Percentiles rank a stretch among this genome's conserved stretches.
phyloP scores from a whole-genome alignment of 1,139 yeast species.

The Taphrina deformans region DNA sequence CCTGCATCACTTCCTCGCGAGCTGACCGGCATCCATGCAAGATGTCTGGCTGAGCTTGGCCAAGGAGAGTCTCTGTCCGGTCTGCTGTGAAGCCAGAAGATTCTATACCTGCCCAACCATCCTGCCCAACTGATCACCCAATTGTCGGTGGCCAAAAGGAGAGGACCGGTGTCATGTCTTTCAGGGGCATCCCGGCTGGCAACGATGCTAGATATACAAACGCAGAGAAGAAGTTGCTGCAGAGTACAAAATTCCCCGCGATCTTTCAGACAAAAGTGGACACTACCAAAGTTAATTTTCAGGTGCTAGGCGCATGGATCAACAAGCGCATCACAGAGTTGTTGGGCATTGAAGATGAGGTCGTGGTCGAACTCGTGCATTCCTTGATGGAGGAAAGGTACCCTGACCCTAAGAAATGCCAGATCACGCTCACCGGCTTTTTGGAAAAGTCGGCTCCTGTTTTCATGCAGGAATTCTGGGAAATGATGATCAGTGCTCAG shows the following conservation, averaged over 20 bases:
- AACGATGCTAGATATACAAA: conserved; percentile 31
- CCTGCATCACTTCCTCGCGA: too few relatives aligned
- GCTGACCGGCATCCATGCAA: too few relatives aligned
- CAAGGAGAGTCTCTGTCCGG: too few relatives aligned
- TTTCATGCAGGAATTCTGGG: conserved; percentile 42
- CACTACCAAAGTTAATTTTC: conserved; percentile 37
- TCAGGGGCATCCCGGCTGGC: conserved; percentile 28
- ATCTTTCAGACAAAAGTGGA: conserved; percentile 34
- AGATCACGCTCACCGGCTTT: conserved; percentile 41
- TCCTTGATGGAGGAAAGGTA: conserved; percentile 35
- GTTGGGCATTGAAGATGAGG: conserved; percentile 38
- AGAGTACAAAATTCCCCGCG: conserved; percentile 26
- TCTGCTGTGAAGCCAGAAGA: too few relatives aligned
- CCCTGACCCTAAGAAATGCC: conserved; percentile 39
- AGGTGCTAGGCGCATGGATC: conserved; percentile 39
- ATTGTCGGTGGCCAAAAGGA: too few relatives aligned
- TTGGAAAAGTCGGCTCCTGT: conserved; percentile 39
- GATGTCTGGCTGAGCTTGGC: too few relatives aligned
- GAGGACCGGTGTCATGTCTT: too few relatives aligned
- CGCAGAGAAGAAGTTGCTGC: conserved; percentile 28
- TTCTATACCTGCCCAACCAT: too few relatives aligned
- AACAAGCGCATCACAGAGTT: conserved; percentile 34
- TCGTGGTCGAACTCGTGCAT: conserved; percentile 37
- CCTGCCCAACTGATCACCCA: too few relatives aligned
- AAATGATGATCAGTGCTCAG: conserved; percentile 42